Conservation (phyloP, 805 yeast species). For the Suhomyces emberorum region DNA sequence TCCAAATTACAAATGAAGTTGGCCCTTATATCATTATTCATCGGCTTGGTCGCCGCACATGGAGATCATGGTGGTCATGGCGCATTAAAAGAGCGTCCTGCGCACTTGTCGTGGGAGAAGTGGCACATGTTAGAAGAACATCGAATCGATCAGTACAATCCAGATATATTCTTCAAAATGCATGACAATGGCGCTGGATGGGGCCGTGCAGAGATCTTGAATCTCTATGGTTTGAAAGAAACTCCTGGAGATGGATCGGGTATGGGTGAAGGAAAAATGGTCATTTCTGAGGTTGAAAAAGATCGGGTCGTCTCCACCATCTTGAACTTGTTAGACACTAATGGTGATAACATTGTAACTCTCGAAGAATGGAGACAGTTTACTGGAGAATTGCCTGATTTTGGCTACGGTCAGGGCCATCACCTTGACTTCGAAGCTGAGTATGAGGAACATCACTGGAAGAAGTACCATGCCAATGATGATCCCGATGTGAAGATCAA, state of each 20-base stretch:
- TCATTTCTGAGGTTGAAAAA: conserved; percentile 51
- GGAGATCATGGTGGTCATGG: conserved; percentile 6
- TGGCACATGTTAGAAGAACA: conserved; percentile 95
- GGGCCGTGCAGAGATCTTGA: conserved; percentile 61
- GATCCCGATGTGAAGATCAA: conserved; percentile 81
- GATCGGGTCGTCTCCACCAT: conserved; percentile 55
- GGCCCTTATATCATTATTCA: not conserved
- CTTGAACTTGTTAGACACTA: conserved; percentile 57
- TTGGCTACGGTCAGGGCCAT: conserved; percentile 91
- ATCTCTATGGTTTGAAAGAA: conserved; percentile 78
- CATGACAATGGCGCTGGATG: conserved; percentile 69
- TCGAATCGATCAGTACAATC: conserved; percentile 67
- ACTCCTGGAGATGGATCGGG: conserved; percentile 90
- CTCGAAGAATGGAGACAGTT: conserved; percentile 69
- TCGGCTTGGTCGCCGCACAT: not conserved
- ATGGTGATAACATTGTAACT: conserved; percentile 62
- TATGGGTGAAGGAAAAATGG: conserved; percentile 66
- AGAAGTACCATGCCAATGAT: conserved; percentile 64
- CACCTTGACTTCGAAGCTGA: conserved; percentile 92
- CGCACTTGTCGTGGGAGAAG: conserved; percentile 64
- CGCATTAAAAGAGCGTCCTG: conserved; percentile 31
- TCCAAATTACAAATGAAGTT: too few relatives aligned
- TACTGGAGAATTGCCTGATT: conserved; percentile 77
- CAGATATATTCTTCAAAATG: conserved; percentile 70
- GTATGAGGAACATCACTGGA: conserved; percentile 95